These are phyloP conservation scores for Euryodendron excelsum DNA, from an alignment of 148 eudicot genomes.

Conservation along the genomic window DNA sequence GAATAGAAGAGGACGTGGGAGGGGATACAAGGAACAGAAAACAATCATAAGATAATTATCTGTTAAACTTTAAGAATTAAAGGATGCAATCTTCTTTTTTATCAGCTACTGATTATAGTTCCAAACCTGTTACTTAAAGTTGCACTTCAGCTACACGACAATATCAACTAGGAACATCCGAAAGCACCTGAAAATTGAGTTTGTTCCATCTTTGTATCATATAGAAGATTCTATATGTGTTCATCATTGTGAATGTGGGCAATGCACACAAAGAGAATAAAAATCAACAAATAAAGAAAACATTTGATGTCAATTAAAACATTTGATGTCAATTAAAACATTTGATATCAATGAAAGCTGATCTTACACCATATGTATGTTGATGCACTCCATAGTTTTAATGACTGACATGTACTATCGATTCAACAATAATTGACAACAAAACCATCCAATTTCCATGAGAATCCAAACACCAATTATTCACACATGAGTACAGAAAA, in stretches of 20 bases:
- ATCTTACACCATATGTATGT: neutral
- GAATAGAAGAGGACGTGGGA: neutral
- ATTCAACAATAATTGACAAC: neutral
- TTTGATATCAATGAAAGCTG: neutral
- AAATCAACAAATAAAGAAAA: neutral
- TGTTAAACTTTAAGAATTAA: neutral
- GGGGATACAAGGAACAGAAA: neutral
- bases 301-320: neutral
- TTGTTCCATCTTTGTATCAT: neutral
- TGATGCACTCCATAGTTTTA: constrained; percentile 3
- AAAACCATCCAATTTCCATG: neutral
- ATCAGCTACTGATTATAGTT: neutral
- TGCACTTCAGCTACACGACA: neutral
- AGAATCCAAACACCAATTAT: neutral
- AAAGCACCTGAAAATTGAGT: neutral
- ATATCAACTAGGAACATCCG: neutral
- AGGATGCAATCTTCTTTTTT: neutral
- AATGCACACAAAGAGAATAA: neutral
- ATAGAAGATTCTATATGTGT: neutral
- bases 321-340: neutral
- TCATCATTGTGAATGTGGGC: neutral
- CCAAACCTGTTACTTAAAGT: neutral
- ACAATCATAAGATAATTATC: neutral
- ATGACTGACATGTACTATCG: neutral
- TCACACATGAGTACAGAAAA: neutral